These are phyloP conservation scores for Phytophthora ohioensis DNA, from an alignment of 352 stramenopile species.

Conservation along the genomic window DNA sequence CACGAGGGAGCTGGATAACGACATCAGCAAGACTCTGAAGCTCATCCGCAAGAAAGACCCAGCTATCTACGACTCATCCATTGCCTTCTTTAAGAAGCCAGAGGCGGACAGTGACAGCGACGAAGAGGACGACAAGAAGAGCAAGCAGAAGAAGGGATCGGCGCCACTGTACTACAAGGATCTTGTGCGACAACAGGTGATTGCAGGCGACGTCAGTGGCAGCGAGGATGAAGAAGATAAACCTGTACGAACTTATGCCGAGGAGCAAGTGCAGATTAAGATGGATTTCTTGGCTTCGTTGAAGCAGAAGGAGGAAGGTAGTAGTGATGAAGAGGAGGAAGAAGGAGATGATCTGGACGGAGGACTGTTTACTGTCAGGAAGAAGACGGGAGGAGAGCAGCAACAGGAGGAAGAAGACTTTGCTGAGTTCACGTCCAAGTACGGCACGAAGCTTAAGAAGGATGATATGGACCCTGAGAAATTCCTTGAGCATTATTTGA, in stretches of 20 bases:
- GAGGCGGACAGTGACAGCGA: slow-evolving; percentile 36
- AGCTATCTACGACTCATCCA: slow-evolving; percentile 92
- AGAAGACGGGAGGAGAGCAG: slow-evolving; percentile 68
- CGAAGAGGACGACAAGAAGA: slow-evolving; percentile 39
- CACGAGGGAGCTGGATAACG: slow-evolving; percentile 71
- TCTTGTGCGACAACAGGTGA: slow-evolving; percentile 95
- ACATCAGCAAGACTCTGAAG: slow-evolving; percentile 88
- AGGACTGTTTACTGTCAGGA: slow-evolving; percentile 75
- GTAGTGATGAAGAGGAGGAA: slow-evolving; percentile 63
- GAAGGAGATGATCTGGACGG: slow-evolving; percentile 78
- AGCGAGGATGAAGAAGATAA: slow-evolving; percentile 71
- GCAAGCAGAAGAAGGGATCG: slow-evolving; percentile 47
- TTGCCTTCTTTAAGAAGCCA: slow-evolving; percentile 88
- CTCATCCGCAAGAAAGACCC: slow-evolving; percentile 93
- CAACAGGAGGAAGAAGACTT: slow-evolving; percentile 78
- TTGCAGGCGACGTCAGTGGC: slow-evolving; percentile 81
- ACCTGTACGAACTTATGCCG: slow-evolving; percentile 66
- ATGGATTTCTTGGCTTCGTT: slow-evolving; percentile 72
- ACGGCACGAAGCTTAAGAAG: slow-evolving; percentile 69
- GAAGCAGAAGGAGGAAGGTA: slow-evolving; percentile 45
- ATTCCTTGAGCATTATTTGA: slow-evolving; percentile 86
- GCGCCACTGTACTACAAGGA: slow-evolving; percentile 94
- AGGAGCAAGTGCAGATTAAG: slow-evolving; percentile 78
- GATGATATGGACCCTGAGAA: slow-evolving; percentile 74
- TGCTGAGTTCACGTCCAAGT: slow-evolving; percentile 68